Conservation (phyloP, 2,329 filamentous ascomycete species). For the Endothia cerciana region DNA sequence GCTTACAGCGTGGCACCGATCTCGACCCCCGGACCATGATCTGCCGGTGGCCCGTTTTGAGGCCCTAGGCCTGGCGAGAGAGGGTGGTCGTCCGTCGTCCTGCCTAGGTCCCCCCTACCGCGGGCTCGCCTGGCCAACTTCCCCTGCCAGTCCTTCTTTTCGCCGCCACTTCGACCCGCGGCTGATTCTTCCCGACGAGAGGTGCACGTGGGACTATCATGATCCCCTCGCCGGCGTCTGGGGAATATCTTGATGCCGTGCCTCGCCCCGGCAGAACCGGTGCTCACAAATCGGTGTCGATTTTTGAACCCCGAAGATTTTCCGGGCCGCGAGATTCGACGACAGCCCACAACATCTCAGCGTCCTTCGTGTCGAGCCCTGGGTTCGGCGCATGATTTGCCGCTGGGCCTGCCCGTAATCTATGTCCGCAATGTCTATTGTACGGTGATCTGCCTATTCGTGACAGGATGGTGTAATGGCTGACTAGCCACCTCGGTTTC, state of each 20-base stretch:
- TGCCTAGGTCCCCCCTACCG: not conserved
- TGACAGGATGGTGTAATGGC: not conserved
- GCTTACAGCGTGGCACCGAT: not conserved
- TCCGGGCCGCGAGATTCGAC: not conserved
- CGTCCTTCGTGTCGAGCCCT: not conserved
- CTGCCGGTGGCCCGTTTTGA: not conserved
- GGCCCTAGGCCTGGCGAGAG: not conserved
- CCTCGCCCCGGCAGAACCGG: not conserved
- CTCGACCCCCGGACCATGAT: not conserved
- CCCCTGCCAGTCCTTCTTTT: not conserved
- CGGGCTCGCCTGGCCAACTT: not conserved
- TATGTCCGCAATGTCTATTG: not conserved
- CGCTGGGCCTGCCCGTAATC: not conserved
- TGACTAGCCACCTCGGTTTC: not conserved
- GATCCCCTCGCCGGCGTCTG: not conserved
- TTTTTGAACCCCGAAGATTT: not conserved
- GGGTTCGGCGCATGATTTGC: no score
- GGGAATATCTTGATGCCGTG: slow-evolving; percentile 4
- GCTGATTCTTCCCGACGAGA: not conserved
- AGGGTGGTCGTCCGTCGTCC: not conserved
- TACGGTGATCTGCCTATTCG: not conserved
- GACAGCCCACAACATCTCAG: not conserved
- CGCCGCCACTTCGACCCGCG: no score
- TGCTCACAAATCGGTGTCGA: not conserved
- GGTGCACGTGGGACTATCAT: not conserved